Percentiles rank a stretch among this genome's conserved stretches.
Evolutionary conservation across 2,329 filamentous ascomycete species (phyloP).

Genomic region (Ophiocordyceps unilateralis): DNA sequence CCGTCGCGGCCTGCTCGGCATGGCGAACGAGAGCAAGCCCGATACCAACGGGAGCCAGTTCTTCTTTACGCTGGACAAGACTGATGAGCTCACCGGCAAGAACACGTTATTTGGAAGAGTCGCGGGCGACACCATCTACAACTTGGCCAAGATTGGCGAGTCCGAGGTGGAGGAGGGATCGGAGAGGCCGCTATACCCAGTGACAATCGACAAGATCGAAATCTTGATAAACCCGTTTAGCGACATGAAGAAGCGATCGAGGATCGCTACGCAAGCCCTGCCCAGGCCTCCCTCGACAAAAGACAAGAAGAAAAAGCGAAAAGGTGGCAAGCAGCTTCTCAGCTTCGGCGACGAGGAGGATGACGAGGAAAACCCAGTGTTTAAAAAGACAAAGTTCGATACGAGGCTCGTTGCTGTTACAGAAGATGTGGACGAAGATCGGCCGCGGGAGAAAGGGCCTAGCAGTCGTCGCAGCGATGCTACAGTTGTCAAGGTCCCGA

Average conservation of each 20-base stretch:
- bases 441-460: conserved; percentile 9
- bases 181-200: conserved; percentile 73
- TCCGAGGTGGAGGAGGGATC: conserved; percentile 61
- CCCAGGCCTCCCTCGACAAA: conserved; percentile 24
- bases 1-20: conserved; percentile 74
- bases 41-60: conserved; percentile 91
- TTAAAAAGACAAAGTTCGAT: conserved; percentile 68
- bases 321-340: conserved; percentile 57
- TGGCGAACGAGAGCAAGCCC: conserved; percentile 71
- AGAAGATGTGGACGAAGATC: conserved; percentile 18
- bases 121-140: conserved; percentile 90
- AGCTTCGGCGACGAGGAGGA: conserved; percentile 63
- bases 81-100: conserved; percentile 71
- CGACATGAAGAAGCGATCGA: conserved; percentile 56
- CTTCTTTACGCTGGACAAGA: conserved; percentile 79
- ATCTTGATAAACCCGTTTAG: conserved; percentile 69
- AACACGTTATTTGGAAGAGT: conserved; percentile 91
- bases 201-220: conserved; percentile 58
- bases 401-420: conserved; percentile 46
- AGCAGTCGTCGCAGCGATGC: not conserved
- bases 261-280: conserved; percentile 30
- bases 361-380: conserved; percentile 31
- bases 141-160: conserved; percentile 84
- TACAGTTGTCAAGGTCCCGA: not conserved
- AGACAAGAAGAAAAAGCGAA: conserved; percentile 52